Evolutionary conservation across 2,329 filamentous ascomycete species (phyloP).

Genomic region (Beauveria pseudobassiana): DNA sequence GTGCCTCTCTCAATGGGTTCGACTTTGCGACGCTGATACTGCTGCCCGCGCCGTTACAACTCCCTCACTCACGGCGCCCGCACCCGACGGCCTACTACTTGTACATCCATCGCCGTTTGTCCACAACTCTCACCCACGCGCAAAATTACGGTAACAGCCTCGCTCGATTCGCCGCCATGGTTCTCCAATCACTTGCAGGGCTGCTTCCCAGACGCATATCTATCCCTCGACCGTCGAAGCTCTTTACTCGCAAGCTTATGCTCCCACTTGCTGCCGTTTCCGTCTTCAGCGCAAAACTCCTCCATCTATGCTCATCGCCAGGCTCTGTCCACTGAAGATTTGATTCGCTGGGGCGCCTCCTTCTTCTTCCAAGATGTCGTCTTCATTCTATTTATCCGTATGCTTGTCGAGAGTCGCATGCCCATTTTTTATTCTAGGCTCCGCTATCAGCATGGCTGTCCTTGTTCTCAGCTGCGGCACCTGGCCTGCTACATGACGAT

Average conservation of each 20-base stretch:
- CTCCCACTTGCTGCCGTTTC: constrained; percentile 9
- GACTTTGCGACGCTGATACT: constrained; percentile 2
- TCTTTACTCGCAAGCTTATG: constrained; percentile 9
- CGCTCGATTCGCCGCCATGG: neutral
- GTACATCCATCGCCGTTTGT: too few relatives aligned
- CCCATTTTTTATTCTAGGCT: neutral
- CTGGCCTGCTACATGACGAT: constrained; percentile 11
- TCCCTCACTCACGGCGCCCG: neutral
- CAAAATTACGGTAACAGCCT: neutral
- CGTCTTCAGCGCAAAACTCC: constrained; percentile 9
- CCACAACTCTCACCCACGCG: neutral
- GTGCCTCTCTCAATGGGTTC: constrained; percentile 2
- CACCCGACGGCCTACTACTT: neutral
- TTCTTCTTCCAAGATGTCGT: constrained; percentile 11
- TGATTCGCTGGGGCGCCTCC: constrained; percentile 5
- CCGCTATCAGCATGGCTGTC: constrained; percentile 12
- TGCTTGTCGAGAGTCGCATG: constrained; percentile 7
- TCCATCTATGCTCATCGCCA: constrained; percentile 11
- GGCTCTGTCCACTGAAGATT: neutral
- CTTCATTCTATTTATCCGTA: constrained; percentile 7
- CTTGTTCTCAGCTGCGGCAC: constrained; percentile 38
- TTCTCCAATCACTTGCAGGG: neutral
- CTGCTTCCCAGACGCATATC: constrained; percentile 1
- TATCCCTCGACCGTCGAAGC: constrained; percentile 7
- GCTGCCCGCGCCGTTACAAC: neutral